These are phyloP conservation scores for Naganishia onofrii DNA, from an alignment of 768 basidiomycete species.

Conservation along the genomic window DNA sequence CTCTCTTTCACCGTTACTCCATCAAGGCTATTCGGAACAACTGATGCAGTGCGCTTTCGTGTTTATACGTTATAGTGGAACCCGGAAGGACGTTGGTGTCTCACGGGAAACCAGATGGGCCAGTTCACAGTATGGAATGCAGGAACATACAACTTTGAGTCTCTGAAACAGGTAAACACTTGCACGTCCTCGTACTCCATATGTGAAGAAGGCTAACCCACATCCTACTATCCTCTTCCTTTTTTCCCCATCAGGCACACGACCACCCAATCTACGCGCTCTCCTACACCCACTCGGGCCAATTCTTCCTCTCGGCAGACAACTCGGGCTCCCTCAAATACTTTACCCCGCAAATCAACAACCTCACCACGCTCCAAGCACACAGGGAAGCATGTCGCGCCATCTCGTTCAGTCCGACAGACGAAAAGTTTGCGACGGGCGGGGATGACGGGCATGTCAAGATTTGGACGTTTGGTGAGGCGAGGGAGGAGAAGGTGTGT, in stretches of 20 bases:
- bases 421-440: slow-evolving; percentile 85
- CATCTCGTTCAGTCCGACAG: slow-evolving; percentile 86
- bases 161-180: slow-evolving; percentile 71
- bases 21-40: not conserved
- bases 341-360: slow-evolving; percentile 99
- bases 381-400: slow-evolving; percentile 93
- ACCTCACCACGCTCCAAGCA: slow-evolving; percentile 87
- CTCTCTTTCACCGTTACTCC: not conserved
- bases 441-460: slow-evolving; percentile 93
- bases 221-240: not conserved
- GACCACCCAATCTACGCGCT: slow-evolving; percentile 89
- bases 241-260: slow-evolving; percentile 65
- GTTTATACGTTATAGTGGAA: slow-evolving; percentile 74
- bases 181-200: not conserved
- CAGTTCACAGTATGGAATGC: slow-evolving; percentile 99
- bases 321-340: slow-evolving; percentile 95
- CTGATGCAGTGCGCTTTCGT: no score
- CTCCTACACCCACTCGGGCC: slow-evolving; percentile 86
- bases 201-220: no score
- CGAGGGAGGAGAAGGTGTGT: slow-evolving; percentile 79
- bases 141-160: slow-evolving; percentile 98
- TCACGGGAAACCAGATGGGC: slow-evolving; percentile 93
- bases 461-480: slow-evolving; percentile 92
- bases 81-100: slow-evolving; percentile 84
- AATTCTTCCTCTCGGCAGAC: slow-evolving; percentile 88